These are phyloP conservation scores for Camelina neglecta DNA, from an alignment of 345 rosid species.

Conservation along the genomic window DNA sequence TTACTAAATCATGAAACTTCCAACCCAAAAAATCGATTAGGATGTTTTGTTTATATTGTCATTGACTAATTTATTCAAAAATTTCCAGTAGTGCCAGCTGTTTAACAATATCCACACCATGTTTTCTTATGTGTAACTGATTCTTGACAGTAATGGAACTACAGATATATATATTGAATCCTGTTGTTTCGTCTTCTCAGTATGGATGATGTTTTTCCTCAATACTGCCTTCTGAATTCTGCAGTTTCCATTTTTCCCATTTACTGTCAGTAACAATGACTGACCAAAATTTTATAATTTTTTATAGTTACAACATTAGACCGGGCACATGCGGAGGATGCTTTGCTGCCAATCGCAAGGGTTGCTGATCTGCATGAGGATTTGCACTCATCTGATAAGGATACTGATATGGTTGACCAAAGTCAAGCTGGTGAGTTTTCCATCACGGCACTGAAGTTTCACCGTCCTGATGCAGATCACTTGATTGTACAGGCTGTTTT, in stretches of 20 bases:
- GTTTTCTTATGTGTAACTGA: neutral
- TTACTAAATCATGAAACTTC: slow-evolving; percentile 23
- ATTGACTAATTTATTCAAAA: neutral
- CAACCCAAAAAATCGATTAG: neutral
- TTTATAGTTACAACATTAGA: slow-evolving; percentile 82
- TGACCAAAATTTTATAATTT: slow-evolving; percentile 46
- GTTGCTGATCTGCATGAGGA: slow-evolving; percentile 54
- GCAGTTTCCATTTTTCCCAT: neutral
- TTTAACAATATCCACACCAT: neutral
- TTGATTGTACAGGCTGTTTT: slow-evolving; percentile 2
- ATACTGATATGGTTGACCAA: slow-evolving; percentile 53
- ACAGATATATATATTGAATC: neutral
- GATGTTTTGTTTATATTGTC: neutral
- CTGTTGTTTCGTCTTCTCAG: slow-evolving; percentile 4
- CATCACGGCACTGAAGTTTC: slow-evolving; percentile 8
- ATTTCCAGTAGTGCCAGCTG: neutral
- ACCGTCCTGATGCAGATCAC: neutral
- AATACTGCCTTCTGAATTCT: slow-evolving; percentile 3
- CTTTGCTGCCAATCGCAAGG: slow-evolving; percentile 69
- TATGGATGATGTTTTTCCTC: slow-evolving; percentile 11
- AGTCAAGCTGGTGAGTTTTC: slow-evolving; percentile 57
- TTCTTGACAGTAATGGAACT: neutral
- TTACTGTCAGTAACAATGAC: slow-evolving; percentile 23
- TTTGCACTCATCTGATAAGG: slow-evolving; percentile 49
- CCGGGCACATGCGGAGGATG: slow-evolving; percentile 90